Evolutionary conservation across 2,329 filamentous ascomycete genomes (phyloP).

Genomic region (Colletotrichum simmondsii): DNA sequence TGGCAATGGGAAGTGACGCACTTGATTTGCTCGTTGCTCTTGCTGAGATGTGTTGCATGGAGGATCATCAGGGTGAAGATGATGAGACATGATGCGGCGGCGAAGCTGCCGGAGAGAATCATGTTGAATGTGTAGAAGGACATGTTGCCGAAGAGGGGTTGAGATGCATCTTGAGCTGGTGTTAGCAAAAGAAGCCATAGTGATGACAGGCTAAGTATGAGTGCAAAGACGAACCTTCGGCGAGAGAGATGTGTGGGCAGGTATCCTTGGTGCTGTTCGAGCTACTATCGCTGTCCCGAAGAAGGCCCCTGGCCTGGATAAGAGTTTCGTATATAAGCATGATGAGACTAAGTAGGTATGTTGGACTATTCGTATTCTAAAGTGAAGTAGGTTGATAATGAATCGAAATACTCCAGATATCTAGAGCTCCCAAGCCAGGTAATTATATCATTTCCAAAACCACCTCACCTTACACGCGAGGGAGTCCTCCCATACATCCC

Average conservation of each 20-base stretch:
- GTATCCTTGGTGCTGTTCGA: neutral
- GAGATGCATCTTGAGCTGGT: neutral
- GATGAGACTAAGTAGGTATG: neutral
- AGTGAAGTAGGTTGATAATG: neutral
- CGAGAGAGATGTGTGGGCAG: conserved; percentile 20
- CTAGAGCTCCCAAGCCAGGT: neutral
- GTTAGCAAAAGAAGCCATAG: neutral
- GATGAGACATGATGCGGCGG: conserved; percentile 43
- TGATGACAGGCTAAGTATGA: too few relatives aligned
- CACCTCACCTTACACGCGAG: too few relatives aligned
- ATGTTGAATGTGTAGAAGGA: conserved; percentile 44
- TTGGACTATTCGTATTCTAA: too few relatives aligned
- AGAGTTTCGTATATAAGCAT: neutral
- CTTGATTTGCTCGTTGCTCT: conserved; percentile 54
- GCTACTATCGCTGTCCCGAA: neutral
- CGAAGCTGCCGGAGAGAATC: conserved; percentile 48
- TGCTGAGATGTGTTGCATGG: conserved; percentile 52
- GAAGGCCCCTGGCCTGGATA: neutral
- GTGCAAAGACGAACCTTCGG: neutral
- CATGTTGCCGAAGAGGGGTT: conserved; percentile 14
- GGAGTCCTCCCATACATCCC: neutral
- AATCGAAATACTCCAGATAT: neutral
- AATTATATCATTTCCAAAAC: neutral
- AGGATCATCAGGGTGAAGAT: conserved; percentile 44
- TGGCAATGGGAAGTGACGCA: too few relatives aligned